A percentile compares a stretch with the other conserved stretches of the same genome.
phyloP scores from a whole-genome alignment of 2,329 filamentous ascomycete genomes.

The Uncinocarpus reesii region DNA sequence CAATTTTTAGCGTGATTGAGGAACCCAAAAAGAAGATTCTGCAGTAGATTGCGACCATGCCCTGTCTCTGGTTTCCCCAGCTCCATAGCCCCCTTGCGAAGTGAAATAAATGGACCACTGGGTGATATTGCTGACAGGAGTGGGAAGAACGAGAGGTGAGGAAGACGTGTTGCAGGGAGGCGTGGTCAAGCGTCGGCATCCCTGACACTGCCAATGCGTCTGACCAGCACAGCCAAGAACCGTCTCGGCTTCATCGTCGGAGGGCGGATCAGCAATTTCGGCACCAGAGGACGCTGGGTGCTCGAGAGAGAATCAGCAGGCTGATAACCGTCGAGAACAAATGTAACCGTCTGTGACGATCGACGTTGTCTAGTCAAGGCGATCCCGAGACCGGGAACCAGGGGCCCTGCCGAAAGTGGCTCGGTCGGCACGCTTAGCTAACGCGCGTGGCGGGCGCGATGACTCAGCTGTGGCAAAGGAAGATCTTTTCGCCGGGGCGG shows the following conservation, averaged over 20 bases:
- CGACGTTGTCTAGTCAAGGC: not conserved
- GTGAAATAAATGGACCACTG: not conserved
- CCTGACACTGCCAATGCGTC: slow-evolving; percentile 13
- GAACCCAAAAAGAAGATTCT: slow-evolving; percentile 8
- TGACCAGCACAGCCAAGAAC: slow-evolving; percentile 11
- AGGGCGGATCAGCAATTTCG: slow-evolving; percentile 4
- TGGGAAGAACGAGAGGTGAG: not conserved
- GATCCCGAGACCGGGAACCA: not conserved
- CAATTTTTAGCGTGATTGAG: slow-evolving; percentile 24
- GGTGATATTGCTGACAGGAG: not conserved
- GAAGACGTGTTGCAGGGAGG: not conserved
- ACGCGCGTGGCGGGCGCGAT: not conserved
- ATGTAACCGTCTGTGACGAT: slow-evolving; percentile 11
- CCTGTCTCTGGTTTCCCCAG: not conserved
- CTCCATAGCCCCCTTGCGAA: not conserved
- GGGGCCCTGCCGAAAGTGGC: not conserved
- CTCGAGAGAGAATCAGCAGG: not conserved
- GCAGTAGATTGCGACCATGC: slow-evolving; percentile 3
- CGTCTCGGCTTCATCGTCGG: slow-evolving; percentile 5
- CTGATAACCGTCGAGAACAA: not conserved
- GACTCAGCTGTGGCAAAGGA: not conserved
- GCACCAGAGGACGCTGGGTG: not conserved
- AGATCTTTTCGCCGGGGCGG: not conserved
- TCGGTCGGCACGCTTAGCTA: not conserved
- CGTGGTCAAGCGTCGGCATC: not conserved